Percentiles rank a stretch among this genome's conserved stretches.
Conservation (phyloP, 331 rosid genomes). For the Quercus phellos region DNA sequence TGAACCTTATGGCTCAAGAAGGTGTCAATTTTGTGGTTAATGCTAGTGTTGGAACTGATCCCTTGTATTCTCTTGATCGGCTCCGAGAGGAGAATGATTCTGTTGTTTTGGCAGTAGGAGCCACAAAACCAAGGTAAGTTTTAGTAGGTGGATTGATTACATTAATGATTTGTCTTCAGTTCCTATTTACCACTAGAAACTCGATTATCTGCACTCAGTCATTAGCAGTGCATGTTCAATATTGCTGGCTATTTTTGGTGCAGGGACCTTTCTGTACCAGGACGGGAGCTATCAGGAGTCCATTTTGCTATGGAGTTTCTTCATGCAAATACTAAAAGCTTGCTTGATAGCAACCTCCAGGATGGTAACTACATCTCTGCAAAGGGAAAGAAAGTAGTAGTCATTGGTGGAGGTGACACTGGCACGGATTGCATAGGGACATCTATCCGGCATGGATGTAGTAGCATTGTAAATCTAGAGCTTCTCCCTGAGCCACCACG, state of each 20-base stretch:
- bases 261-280: constrained; percentile 97
- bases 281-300: constrained; percentile 83
- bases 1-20: constrained; percentile 84
- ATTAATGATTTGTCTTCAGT: not conserved
- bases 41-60: constrained; percentile 84
- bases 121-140: constrained; percentile 91
- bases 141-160: not conserved
- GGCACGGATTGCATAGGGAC: constrained; percentile 99
- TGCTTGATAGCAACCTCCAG: constrained; percentile 83
- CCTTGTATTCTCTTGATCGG: constrained; percentile 56
- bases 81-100: constrained; percentile 81
- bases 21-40: constrained; percentile 77
- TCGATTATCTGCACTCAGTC: not conserved
- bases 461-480: constrained; percentile 60
- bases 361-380: constrained; percentile 91
- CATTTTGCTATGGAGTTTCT: constrained; percentile 99
- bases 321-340: constrained; percentile 92
- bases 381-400: constrained; percentile 87
- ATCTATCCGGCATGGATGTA: constrained; percentile 93
- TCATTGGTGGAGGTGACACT: constrained; percentile 99
- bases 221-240: not conserved
- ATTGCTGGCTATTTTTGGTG: not conserved
- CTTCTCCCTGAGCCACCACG: constrained; percentile 84
- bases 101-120: constrained; percentile 79
- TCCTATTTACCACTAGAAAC: not conserved